A percentile compares a stretch with the other conserved stretches of the same genome.
These are phyloP conservation scores for Penstemon barbatus DNA, from an alignment of 257 asterid species.

Conservation along the genomic window DNA sequence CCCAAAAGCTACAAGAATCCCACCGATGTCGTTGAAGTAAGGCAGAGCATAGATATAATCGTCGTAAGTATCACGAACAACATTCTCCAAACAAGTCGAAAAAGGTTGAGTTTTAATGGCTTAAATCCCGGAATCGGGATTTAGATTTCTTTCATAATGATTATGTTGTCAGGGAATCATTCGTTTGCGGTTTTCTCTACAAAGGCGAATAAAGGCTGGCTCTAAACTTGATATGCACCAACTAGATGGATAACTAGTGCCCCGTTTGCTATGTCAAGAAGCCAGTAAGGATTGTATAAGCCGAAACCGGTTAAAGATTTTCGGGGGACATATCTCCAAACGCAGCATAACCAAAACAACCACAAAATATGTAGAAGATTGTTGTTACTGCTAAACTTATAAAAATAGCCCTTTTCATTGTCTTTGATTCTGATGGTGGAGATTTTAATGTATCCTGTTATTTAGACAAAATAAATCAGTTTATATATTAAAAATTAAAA, in stretches of 20 bases:
- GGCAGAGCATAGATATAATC: constrained; percentile 76
- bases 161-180: constrained; percentile 49
- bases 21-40: constrained; percentile 76
- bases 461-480: not conserved
- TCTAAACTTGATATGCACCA: constrained; percentile 88
- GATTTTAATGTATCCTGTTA: constrained; percentile 74
- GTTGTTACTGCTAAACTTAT: constrained; percentile 72
- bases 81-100: constrained; percentile 70
- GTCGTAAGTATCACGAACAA: constrained; percentile 68
- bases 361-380: constrained; percentile 86
- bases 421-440: constrained; percentile 73
- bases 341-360: constrained; percentile 90
- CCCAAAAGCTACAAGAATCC: constrained; percentile 47
- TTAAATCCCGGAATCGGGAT: constrained; percentile 52
- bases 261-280: constrained; percentile 75
- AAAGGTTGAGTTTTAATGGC: constrained; percentile 48
- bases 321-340: constrained; percentile 87
- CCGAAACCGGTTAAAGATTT: constrained; percentile 85
- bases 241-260: constrained; percentile 77
- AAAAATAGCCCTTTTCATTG: constrained; percentile 78
- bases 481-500: not conserved
- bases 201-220: constrained; percentile 86
- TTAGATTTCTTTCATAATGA: constrained; percentile 45
- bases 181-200: constrained; percentile 55
- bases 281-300: constrained; percentile 86